phyloP scores from a whole-genome alignment of 2,329 filamentous ascomycete genomes.

The Apiospora koreana region DNA sequence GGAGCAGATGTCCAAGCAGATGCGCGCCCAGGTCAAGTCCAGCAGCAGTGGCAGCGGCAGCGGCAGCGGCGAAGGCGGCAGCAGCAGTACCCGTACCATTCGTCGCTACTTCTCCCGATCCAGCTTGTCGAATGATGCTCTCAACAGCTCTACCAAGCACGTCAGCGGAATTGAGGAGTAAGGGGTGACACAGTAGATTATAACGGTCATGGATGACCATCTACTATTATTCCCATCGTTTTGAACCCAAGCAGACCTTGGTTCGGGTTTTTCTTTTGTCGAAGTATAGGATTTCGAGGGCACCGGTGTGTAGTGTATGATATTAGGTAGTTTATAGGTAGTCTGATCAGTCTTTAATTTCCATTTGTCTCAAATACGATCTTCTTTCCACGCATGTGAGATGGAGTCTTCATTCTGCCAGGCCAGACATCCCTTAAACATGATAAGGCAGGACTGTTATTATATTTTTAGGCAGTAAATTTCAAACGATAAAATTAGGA shows the following conservation, averaged over 20 bases:
- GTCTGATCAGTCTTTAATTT: too few species aligned
- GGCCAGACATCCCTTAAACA: not conserved
- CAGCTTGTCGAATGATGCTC: not conserved
- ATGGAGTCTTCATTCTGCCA: not conserved
- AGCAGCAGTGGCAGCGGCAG: not conserved
- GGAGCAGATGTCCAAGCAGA: constrained; percentile 1
- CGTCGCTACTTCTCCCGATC: not conserved
- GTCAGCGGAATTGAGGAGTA: not conserved
- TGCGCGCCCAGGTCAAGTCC: not conserved
- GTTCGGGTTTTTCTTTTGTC: not conserved
- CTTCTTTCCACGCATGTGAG: too few species aligned
- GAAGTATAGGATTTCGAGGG: too few species aligned
- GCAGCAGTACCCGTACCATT: not conserved
- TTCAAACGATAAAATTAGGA: too few species aligned
- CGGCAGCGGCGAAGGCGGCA: too few species aligned
- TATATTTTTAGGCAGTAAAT: too few species aligned
- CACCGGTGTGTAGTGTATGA: not conserved
- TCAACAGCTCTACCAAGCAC: not conserved
- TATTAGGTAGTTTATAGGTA: too few species aligned
- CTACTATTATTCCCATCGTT: not conserved
- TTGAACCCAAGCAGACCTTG: not conserved
- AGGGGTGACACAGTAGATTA: too few species aligned
- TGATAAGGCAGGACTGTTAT: not conserved
- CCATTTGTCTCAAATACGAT: too few species aligned
- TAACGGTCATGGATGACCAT: too few species aligned